Percentiles rank a stretch among this genome's conserved stretches.
These are phyloP conservation scores for Raphanus sativus DNA, from an alignment of 345 rosid species.

Conservation along the genomic window DNA sequence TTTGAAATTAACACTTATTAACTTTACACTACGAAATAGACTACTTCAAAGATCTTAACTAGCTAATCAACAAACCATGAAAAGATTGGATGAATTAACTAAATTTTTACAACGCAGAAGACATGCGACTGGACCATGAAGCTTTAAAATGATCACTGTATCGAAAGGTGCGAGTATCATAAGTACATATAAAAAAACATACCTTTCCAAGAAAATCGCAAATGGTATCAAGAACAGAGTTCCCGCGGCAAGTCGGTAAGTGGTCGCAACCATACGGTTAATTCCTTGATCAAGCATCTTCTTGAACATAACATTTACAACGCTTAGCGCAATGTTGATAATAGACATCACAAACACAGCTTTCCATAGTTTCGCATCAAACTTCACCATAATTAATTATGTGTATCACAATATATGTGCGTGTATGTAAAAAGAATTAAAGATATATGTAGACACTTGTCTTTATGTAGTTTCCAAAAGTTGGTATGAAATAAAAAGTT, in stretches of 20 bases:
- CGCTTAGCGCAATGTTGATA: constrained; percentile 55
- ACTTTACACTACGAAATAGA: background rate
- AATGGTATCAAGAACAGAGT: constrained; percentile 71
- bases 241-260: constrained; percentile 62
- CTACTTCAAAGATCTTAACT: background rate
- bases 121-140: background rate
- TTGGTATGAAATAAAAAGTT: constrained; percentile 5
- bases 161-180: background rate
- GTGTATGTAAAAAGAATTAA: background rate
- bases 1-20: background rate
- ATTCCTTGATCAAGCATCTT: constrained; percentile 59
- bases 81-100: background rate
- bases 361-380: constrained; percentile 45
- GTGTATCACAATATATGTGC: background rate
- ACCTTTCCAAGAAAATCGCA: constrained; percentile 72
- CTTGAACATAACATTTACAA: constrained; percentile 64
- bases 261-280: constrained; percentile 60
- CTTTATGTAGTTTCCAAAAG: constrained; percentile 34
- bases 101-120: background rate
- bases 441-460: background rate
- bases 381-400: constrained; percentile 33
- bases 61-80: background rate
- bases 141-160: background rate
- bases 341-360: constrained; percentile 56
- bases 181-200: background rate